Conservation (phyloP, 2,329 filamentous ascomycete species). For the Amylocarpus encephaloides region DNA sequence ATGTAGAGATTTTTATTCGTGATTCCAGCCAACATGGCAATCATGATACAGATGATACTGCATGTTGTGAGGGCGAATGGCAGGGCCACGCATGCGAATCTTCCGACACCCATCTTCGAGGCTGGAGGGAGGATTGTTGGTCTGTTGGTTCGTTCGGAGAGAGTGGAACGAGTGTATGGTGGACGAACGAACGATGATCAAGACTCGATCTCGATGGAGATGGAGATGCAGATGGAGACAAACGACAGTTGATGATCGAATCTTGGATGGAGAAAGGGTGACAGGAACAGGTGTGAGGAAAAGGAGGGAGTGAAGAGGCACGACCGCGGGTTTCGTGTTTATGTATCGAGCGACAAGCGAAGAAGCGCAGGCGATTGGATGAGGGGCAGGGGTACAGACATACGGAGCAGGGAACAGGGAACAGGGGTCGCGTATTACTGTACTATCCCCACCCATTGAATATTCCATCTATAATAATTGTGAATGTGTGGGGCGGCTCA, state of each 20-base stretch:
- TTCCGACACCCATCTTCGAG: constrained; percentile 60
- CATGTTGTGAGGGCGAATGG: constrained; percentile 77
- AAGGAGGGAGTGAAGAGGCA: neutral
- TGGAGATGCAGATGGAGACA: neutral
- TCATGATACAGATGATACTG: constrained; percentile 63
- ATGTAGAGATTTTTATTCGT: constrained; percentile 51
- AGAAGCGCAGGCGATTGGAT: neutral
- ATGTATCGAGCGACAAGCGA: neutral
- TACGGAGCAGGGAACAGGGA: neutral
- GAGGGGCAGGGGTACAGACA: no score
- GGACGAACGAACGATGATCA: neutral
- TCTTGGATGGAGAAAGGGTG: neutral
- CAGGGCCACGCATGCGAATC: constrained; percentile 79
- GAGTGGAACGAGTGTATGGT: constrained; percentile 4
- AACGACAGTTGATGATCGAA: constrained; percentile 1
- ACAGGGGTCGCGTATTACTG: neutral
- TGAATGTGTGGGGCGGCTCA: no score
- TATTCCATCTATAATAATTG: no score
- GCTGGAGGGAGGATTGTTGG: neutral
- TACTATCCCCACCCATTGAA: no score
- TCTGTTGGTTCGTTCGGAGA: neutral
- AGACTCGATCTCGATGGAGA: neutral
- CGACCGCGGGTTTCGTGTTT: constrained; percentile 4
- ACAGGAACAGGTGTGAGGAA: neutral
- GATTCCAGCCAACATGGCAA: constrained; percentile 50